Percentiles rank a stretch among this genome's conserved stretches.
Evolutionary conservation across 1,284 basidiomycete genomes (phyloP).

Genomic region (Hypsizygus ulmarius): DNA sequence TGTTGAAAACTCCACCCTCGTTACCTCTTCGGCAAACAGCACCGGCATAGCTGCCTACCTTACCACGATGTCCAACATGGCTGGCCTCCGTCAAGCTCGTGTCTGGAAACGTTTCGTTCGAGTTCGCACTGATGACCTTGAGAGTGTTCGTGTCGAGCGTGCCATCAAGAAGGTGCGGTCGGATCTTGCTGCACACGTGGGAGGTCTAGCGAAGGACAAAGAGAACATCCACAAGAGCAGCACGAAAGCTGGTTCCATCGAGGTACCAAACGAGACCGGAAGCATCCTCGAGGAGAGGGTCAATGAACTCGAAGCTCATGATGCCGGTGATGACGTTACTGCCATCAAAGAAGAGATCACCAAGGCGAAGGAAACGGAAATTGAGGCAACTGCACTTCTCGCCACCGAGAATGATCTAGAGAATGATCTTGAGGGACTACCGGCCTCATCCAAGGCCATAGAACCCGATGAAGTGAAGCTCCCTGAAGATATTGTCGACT

Average conservation of each 20-base stretch:
- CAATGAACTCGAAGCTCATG: conserved; percentile 20
- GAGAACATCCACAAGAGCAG: conserved; percentile 23
- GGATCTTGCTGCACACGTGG: conserved; percentile 72
- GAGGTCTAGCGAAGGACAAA: conserved; percentile 33
- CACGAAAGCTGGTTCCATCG: conserved; percentile 16
- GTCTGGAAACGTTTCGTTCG: conserved; percentile 85
- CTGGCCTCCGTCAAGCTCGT: conserved; percentile 58
- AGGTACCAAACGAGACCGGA: conserved; percentile 21
- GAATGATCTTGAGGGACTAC: neutral
- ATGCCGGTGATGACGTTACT: conserved; percentile 21
- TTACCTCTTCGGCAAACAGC: conserved; percentile 47
- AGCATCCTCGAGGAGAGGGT: conserved; percentile 30
- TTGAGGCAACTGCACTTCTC: conserved; percentile 11
- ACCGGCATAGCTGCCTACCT: conserved; percentile 78
- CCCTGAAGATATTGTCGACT: conserved; percentile 3
- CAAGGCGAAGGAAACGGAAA: conserved; percentile 33
- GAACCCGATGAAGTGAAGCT: conserved; percentile 11
- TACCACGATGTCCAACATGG: conserved; percentile 71
- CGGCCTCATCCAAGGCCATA: conserved; percentile 10
- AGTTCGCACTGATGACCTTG: conserved; percentile 81
- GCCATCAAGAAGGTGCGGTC: conserved; percentile 85
- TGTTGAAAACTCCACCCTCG: conserved; percentile 17
- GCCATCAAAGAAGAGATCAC: conserved; percentile 26
- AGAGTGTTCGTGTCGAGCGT: conserved; percentile 82
- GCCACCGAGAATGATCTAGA: conserved; percentile 12